These are phyloP conservation scores for Pythium aristosporum DNA, from an alignment of 352 stramenopile species.

Conservation along the genomic window DNA sequence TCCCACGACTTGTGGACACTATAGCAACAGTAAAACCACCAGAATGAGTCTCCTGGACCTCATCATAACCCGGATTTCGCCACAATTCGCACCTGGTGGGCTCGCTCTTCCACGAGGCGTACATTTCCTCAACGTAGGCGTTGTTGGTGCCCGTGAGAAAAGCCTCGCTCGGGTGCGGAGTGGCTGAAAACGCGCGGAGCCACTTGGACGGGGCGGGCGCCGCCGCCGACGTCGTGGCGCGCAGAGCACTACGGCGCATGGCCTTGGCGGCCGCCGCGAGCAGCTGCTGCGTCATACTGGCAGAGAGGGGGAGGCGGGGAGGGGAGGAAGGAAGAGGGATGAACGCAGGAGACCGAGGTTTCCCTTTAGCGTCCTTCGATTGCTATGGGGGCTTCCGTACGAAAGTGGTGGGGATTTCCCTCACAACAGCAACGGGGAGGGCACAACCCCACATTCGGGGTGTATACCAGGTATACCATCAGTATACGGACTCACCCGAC, in stretches of 20 bases:
- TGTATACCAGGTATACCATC: constrained; percentile 16
- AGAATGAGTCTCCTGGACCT: neutral
- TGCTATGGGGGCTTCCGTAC: constrained; percentile 6
- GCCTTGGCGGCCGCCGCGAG: constrained; percentile 50
- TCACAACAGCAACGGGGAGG: neutral
- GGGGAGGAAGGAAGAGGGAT: neutral
- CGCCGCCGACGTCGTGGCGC: constrained; percentile 20
- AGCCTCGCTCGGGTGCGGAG: constrained; percentile 79
- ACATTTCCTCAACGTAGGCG: constrained; percentile 98
- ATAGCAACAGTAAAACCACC: neutral
- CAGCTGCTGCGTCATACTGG: constrained; percentile 64
- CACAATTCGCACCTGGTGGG: constrained; percentile 48
- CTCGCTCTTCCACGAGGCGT: constrained; percentile 91
- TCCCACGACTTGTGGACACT: constrained; percentile 88
- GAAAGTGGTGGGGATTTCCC: constrained; percentile 4
- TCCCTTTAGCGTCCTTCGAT: neutral
- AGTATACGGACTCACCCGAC: constrained; percentile 11
- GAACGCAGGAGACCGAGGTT: neutral
- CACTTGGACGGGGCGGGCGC: constrained; percentile 31
- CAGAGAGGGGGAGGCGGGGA: neutral
- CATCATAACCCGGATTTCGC: constrained; percentile 16
- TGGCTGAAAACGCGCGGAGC: constrained; percentile 56
- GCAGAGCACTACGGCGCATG: constrained; percentile 46
- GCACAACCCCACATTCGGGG: constrained; percentile 20
- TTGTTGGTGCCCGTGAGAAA: constrained; percentile 95